A percentile compares a stretch with the other conserved stretches of the same genome.
These are phyloP conservation scores for Oryza glumipatula DNA, from an alignment of 176 grass and related monocot species.

Conservation along the genomic window DNA sequence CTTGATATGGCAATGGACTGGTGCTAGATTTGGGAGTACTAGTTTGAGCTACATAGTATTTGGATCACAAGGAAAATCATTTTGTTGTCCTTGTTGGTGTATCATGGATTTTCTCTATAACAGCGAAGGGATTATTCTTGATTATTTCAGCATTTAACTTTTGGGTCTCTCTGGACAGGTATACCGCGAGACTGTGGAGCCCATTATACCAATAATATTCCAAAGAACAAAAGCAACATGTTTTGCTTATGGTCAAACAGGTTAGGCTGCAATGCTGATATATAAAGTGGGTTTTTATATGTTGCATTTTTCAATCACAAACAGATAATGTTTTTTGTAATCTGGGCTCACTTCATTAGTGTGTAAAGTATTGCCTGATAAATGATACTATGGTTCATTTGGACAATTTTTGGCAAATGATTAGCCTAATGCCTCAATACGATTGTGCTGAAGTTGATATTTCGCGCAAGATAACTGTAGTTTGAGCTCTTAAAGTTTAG, in stretches of 20 bases:
- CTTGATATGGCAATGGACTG: background rate
- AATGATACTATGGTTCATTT: background rate
- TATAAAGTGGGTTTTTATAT: slow-evolving; percentile 14
- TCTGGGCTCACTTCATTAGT: background rate
- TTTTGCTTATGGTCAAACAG: slow-evolving; percentile 99
- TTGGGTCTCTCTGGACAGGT: slow-evolving; percentile 61
- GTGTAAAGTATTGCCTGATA: background rate
- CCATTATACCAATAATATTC: slow-evolving; percentile 97
- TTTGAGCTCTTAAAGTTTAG: slow-evolving; percentile 16
- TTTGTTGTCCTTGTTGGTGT: background rate
- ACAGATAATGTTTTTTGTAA: background rate
- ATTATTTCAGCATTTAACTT: slow-evolving; percentile 33
- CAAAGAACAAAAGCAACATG: slow-evolving; percentile 98
- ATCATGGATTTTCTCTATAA: slow-evolving; percentile 19
- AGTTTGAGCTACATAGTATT: slow-evolving; percentile 25
- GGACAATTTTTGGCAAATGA: background rate
- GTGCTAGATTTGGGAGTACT: too few species aligned
- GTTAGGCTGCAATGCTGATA: slow-evolving; percentile 47
- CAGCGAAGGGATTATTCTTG: slow-evolving; percentile 18
- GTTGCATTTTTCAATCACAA: slow-evolving; percentile 25
- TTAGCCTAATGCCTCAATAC: background rate
- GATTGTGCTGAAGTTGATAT: background rate
- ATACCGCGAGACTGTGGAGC: slow-evolving; percentile 92
- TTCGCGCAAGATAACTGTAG: background rate
- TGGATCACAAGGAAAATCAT: slow-evolving; percentile 2